Evolutionary conservation across 2,329 filamentous ascomycete genomes (phyloP).

Genomic region (Sordariomycetes sp.): DNA sequence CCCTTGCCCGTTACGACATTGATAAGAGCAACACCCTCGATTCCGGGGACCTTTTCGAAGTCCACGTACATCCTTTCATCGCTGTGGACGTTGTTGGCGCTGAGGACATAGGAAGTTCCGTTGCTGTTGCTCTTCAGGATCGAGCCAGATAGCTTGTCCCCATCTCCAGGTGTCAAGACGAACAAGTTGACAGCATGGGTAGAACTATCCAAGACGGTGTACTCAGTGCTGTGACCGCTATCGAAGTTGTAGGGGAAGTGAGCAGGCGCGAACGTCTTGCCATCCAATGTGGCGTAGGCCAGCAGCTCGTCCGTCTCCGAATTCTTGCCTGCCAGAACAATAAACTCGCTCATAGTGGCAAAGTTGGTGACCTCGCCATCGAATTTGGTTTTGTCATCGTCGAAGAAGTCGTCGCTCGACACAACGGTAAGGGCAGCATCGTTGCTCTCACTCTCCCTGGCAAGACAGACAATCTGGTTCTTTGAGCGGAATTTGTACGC

Average conservation of each 20-base stretch:
- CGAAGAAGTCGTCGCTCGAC: constrained; percentile 72
- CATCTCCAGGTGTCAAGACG: constrained; percentile 64
- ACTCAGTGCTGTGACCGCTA: constrained; percentile 68
- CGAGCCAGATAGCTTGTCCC: constrained; percentile 65
- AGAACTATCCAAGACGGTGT: constrained; percentile 90
- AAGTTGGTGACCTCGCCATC: constrained; percentile 65
- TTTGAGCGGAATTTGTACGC: constrained; percentile 42
- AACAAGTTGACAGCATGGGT: constrained; percentile 93
- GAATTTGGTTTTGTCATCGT: constrained; percentile 42
- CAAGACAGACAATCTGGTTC: constrained; percentile 51
- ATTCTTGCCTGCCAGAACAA: constrained; percentile 74
- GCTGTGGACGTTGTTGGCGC: constrained; percentile 72
- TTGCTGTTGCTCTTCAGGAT: constrained; percentile 99
- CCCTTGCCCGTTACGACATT: constrained; percentile 75
- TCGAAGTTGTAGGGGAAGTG: constrained; percentile 81
- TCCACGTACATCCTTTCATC: constrained; percentile 74
- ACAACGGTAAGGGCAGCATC: constrained; percentile 60
- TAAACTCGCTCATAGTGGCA: constrained; percentile 94
- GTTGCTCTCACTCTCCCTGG: constrained; percentile 44
- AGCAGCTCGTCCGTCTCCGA: constrained; percentile 59
- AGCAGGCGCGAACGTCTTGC: constrained; percentile 70
- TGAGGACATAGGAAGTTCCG: constrained; percentile 88
- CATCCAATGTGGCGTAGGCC: constrained; percentile 79
- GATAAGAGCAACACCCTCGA: constrained; percentile 83
- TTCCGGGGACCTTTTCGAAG: constrained; percentile 88